A percentile compares a stretch with the other conserved stretches of the same genome.
Evolutionary conservation across 108 stramenopile species (phyloP).

Genomic region (Cyclotella sp.): DNA sequence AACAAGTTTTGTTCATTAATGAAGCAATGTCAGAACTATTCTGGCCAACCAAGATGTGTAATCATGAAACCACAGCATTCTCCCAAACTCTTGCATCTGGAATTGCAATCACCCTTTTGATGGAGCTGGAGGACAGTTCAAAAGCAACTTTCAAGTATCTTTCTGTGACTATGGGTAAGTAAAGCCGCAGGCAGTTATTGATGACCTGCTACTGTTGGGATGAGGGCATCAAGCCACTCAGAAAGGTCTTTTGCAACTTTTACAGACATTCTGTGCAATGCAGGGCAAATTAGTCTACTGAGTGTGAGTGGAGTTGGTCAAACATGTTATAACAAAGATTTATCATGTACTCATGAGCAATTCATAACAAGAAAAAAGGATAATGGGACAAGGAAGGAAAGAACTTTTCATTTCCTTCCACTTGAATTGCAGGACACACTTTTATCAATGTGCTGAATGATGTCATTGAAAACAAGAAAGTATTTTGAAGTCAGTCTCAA

Average conservation of each 20-base stretch:
- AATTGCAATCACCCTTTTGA: not conserved
- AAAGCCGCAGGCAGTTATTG: constrained; percentile 5
- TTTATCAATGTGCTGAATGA: not conserved
- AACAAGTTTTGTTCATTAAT: constrained; percentile 7
- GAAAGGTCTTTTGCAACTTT: constrained; percentile 19
- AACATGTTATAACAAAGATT: constrained; percentile 15
- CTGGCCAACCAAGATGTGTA: constrained; percentile 6
- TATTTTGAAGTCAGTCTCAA: no score
- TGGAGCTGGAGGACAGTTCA: not conserved
- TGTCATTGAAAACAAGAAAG: no score
- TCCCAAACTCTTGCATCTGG: not conserved
- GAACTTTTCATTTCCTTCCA: constrained; percentile 13
- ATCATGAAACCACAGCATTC: not conserved
- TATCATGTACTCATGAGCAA: not conserved
- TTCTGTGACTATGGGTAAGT: not conserved
- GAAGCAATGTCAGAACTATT: constrained; percentile 19
- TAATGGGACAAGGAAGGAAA: not conserved
- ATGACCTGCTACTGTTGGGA: constrained; percentile 3
- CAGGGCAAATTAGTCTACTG: constrained; percentile 1
- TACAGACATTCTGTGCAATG: constrained; percentile 6
- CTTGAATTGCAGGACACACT: not conserved
- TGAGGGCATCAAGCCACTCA: constrained; percentile 20
- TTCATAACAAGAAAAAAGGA: constrained; percentile 5
- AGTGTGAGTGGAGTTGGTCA: constrained; percentile 17
- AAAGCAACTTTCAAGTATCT: not conserved